Conservation (phyloP, 1,284 basidiomycete genomes). For the Ganoderma resinaceum region DNA sequence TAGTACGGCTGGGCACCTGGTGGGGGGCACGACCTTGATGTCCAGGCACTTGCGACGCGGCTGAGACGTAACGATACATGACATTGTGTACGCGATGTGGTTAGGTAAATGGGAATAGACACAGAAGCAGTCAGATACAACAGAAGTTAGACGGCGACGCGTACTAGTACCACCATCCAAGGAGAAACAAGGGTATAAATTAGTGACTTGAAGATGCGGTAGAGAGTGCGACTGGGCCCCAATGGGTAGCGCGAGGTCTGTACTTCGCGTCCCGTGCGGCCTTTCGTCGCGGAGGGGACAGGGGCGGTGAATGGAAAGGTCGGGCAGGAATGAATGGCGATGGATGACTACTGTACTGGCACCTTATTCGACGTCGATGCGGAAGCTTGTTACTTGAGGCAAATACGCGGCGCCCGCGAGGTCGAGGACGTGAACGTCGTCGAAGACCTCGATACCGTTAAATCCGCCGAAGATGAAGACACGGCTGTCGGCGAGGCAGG, state of each 20-base stretch:
- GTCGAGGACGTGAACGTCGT: constrained; percentile 87
- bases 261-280: neutral
- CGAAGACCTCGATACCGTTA: constrained; percentile 82
- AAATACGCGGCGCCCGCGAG: constrained; percentile 89
- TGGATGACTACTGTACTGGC: neutral
- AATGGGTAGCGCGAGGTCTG: neutral
- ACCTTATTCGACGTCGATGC: constrained; percentile 51
- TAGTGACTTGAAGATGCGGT: constrained; percentile 5
- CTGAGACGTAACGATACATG: neutral
- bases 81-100: neutral
- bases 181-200: constrained; percentile 18
- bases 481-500: constrained; percentile 83
- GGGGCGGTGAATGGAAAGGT: neutral
- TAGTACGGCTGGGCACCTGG: neutral
- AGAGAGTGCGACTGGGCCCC: neutral
- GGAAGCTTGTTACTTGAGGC: constrained; percentile 89
- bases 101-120: neutral
- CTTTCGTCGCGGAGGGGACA: neutral
- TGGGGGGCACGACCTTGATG: neutral
- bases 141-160: constrained; percentile 15
- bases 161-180: constrained; percentile 18
- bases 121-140: constrained; percentile 16
- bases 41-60: neutral
- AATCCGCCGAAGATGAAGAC: constrained; percentile 91
- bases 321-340: neutral